phyloP scores from a whole-genome alignment of 2,329 filamentous ascomycete genomes.

The Trichoderma aggressivum region DNA sequence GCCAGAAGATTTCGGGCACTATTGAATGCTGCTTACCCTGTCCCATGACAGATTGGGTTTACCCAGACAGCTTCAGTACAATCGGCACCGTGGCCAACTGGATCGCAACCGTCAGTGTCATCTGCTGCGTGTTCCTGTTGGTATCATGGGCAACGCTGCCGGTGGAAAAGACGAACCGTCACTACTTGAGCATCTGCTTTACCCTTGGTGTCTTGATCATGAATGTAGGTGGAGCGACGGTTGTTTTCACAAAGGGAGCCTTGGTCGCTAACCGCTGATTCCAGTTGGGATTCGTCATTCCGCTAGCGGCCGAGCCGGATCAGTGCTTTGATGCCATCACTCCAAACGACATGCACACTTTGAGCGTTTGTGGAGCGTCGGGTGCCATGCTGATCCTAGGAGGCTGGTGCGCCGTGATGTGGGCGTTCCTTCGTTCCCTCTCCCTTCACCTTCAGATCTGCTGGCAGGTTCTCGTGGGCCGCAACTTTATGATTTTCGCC shows the following conservation, averaged over 20 bases:
- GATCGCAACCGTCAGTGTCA: constrained; percentile 71
- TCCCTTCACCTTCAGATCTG: constrained; percentile 97
- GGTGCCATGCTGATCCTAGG: constrained; percentile 83
- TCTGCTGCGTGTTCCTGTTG: constrained; percentile 72
- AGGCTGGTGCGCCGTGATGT: constrained; percentile 79
- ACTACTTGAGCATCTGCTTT: constrained; percentile 89
- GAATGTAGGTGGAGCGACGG: constrained; percentile 57
- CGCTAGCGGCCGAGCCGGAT: constrained; percentile 71
- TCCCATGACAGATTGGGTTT: constrained; percentile 75
- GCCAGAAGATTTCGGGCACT: constrained; percentile 46
- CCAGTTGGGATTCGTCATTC: constrained; percentile 86
- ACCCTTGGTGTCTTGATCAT: constrained; percentile 73
- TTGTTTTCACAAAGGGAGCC: not conserved
- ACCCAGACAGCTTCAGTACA: constrained; percentile 56
- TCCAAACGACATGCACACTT: constrained; percentile 85
- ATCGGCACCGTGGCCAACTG: constrained; percentile 71
- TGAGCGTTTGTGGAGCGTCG: constrained; percentile 78
- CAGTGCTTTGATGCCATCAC: constrained; percentile 90
- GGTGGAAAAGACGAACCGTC: constrained; percentile 82
- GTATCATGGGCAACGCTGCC: constrained; percentile 77
- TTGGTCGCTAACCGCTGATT: constrained; percentile 22
- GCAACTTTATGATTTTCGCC: constrained; percentile 83
- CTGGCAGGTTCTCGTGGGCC: constrained; percentile 89
- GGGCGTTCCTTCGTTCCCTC: constrained; percentile 85
- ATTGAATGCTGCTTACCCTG: constrained; percentile 84